A percentile compares a stretch with the other conserved stretches of the same genome.
Conservation (phyloP, 1,284 basidiomycete genomes). For the Ceratobasidium sp. region DNA sequence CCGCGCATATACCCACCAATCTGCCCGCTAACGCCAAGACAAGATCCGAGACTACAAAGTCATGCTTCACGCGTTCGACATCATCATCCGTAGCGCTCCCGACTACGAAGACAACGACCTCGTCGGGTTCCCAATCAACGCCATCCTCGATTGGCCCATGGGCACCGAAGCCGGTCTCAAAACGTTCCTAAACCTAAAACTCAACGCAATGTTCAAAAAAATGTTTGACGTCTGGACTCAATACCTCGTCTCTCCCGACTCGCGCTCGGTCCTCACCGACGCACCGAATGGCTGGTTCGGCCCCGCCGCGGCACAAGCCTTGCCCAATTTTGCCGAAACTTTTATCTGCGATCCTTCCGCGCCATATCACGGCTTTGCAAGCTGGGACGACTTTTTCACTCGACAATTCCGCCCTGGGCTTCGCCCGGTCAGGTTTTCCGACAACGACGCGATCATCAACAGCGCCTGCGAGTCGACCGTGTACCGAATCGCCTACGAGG, state of each 20-base stretch:
- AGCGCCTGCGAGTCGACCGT: constrained; percentile 65
- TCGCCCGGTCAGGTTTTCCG: constrained; percentile 60
- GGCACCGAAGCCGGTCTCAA: constrained; percentile 62
- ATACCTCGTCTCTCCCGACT: constrained; percentile 63
- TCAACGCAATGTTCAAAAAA: constrained; percentile 59
- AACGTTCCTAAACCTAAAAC: constrained; percentile 62
- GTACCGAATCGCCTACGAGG: constrained; percentile 58
- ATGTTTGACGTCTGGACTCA: constrained; percentile 65
- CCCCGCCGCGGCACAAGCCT: constrained; percentile 55
- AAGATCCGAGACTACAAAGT: constrained; percentile 63
- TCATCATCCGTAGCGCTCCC: constrained; percentile 61
- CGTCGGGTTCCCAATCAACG: constrained; percentile 63
- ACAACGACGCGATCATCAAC: constrained; percentile 60
- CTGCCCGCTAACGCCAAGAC: background rate
- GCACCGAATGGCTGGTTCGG: constrained; percentile 64
- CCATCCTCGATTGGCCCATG: constrained; percentile 66
- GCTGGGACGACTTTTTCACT: constrained; percentile 71
- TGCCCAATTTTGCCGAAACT: constrained; percentile 56
- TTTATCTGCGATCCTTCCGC: constrained; percentile 62
- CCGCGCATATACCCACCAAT: background rate
- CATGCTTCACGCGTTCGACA: constrained; percentile 63
- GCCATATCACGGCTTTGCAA: constrained; percentile 62
- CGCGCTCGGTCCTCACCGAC: constrained; percentile 59
- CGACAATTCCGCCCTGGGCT: constrained; percentile 59
- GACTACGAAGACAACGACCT: constrained; percentile 57